A percentile compares a stretch with the other conserved stretches of the same genome.
phyloP scores from a whole-genome alignment of 257 asterid species.

The Plantago major region DNA sequence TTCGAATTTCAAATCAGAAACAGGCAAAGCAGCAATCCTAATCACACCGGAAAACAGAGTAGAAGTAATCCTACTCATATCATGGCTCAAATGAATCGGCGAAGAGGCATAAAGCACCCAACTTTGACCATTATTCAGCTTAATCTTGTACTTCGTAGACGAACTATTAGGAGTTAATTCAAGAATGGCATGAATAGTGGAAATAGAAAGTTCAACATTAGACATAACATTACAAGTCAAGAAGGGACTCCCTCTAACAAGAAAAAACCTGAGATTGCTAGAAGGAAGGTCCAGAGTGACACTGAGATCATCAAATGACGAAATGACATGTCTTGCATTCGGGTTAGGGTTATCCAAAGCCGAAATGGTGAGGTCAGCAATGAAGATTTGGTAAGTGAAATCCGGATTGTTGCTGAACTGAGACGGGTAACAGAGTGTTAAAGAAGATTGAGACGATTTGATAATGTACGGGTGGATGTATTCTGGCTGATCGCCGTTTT shows the following conservation, averaged over 20 bases:
- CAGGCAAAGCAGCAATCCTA: constrained; percentile 72
- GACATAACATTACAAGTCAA: constrained; percentile 52
- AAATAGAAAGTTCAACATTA: constrained; percentile 43
- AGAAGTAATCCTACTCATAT: constrained; percentile 42
- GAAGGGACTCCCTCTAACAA: constrained; percentile 85
- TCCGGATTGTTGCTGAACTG: constrained; percentile 42
- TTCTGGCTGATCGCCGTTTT: constrained; percentile 88
- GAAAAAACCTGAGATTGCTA: constrained; percentile 57
- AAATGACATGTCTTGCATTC: constrained; percentile 41
- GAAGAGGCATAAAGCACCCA: constrained; percentile 84
- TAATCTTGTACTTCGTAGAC: constrained; percentile 55
- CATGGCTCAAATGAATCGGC: constrained; percentile 47
- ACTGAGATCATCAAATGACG: constrained; percentile 68
- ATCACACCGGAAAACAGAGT: constrained; percentile 57
- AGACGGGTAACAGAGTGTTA: constrained; percentile 67
- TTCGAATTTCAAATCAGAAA: constrained; percentile 35
- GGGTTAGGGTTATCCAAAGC: constrained; percentile 43
- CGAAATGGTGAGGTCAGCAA: constrained; percentile 54
- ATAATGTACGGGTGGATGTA: constrained; percentile 74
- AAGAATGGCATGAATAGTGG: constrained; percentile 78
- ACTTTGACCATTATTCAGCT: constrained; percentile 72
- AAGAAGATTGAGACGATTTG: constrained; percentile 52
- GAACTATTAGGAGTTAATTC: constrained; percentile 41
- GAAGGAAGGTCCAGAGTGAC: constrained; percentile 79
- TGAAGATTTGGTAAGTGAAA: constrained; percentile 58